Evolutionary conservation across 2,329 filamentous ascomycete genomes (phyloP).

Genomic region (Paraphoma chrysanthemicola): DNA sequence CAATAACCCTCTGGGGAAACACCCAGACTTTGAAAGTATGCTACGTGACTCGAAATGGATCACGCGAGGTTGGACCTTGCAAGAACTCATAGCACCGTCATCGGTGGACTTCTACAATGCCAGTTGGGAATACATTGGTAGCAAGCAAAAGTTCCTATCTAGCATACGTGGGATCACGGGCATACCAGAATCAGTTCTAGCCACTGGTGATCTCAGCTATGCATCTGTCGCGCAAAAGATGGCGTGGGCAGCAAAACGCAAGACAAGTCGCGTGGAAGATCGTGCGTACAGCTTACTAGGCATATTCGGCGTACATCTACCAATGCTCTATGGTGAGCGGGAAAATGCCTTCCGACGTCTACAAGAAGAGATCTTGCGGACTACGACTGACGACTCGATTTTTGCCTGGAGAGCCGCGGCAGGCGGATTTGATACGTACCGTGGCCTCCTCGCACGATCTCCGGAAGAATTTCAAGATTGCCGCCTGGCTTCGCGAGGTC

Average conservation of each 20-base stretch:
- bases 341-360: slow-evolving; percentile 21
- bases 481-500: neutral
- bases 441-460: neutral
- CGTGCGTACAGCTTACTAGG: slow-evolving; percentile 27
- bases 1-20: neutral
- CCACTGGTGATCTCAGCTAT: neutral
- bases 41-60: slow-evolving; percentile 1
- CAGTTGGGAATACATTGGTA: neutral
- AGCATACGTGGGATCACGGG: neutral
- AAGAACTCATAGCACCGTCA: neutral
- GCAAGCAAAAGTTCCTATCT: neutral
- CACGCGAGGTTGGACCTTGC: neutral
- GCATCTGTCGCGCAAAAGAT: slow-evolving; percentile 7
- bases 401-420: neutral
- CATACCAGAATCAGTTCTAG: neutral
- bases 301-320: slow-evolving; percentile 27
- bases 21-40: neutral
- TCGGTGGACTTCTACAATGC: neutral
- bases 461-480: neutral
- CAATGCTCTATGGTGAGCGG: slow-evolving; percentile 25
- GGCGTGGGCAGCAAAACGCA: slow-evolving; percentile 24
- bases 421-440: neutral
- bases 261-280: slow-evolving; percentile 28
- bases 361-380: slow-evolving; percentile 3
- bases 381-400: neutral